Evolutionary conservation across 768 basidiomycete genomes (phyloP).

Genomic region (Collybia sordida): DNA sequence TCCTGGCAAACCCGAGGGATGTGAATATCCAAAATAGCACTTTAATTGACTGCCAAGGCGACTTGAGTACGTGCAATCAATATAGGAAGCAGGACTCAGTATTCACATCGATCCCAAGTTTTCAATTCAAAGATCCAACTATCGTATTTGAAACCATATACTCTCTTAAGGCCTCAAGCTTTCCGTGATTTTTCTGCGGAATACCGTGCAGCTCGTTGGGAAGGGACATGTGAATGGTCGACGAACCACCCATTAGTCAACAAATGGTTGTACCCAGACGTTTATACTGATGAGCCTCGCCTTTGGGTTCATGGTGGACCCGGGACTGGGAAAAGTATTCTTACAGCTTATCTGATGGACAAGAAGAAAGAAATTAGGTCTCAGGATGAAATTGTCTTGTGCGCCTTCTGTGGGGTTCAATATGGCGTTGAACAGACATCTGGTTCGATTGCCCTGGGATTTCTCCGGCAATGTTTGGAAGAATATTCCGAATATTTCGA

Average conservation of each 20-base stretch:
- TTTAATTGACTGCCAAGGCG: no score
- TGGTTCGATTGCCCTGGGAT: not conserved
- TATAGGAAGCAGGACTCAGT: no score
- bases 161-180: not conserved
- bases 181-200: not conserved
- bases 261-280: not conserved
- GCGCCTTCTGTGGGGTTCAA: not conserved
- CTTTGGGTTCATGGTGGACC: conserved; percentile 3
- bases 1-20: no score
- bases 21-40: no score
- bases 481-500: not conserved
- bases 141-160: no score
- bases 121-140: no score
- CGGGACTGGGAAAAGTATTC: conserved; percentile 1
- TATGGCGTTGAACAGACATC: not conserved
- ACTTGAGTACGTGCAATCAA: no score
- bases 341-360: conserved; percentile 1
- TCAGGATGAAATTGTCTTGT: not conserved
- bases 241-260: not conserved
- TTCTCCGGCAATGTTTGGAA: not conserved
- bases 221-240: not conserved
- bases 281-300: not conserved
- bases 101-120: no score
- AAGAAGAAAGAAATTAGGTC: not conserved
- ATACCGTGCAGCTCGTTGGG: not conserved